Base-by-base conservation (phyloP, 352 stramenopile species). In the Pythium utonaiense region DNA sequence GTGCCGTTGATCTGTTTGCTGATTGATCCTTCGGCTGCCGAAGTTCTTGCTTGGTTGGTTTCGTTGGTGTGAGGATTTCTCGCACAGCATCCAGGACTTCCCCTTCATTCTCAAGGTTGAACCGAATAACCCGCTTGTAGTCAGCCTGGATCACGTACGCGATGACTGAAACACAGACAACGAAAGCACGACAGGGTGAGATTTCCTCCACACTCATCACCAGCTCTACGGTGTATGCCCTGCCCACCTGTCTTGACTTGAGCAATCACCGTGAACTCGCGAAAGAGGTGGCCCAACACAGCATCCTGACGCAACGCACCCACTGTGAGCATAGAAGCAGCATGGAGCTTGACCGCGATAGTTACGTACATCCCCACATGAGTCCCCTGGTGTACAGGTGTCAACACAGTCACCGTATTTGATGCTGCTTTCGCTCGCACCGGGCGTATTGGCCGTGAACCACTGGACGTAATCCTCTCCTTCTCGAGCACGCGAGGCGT, bases 171-270 rank as follows among this genome's bases (percentile, higher is more conserved):
- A 21, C 7, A 24, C 8, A 31, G 31, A 57, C 19, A 56, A 21
- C 3, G 48, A 56, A 12, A 27, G n/a, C 34, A 14, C 21, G 12
- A 22, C 22, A 5, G 22, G 8, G 10, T 21, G n/a, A 40, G 36
- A 3, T 57, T 34, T 6, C 16, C 44, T 14, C n/a, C 16, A 24
- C 27, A 40, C 5, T 13, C 9, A 13, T 3, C 9, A 17, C 33
- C 5, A n/a, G 33, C 33, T 33, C 28, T 33, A 40, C n/a, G 33
- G 4, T 16, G 9, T 17, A n/a, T 40, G n/a, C 9, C 3, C 8
- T 40, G 3, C n/a, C 25, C 40, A 84, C 75, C 65, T 52, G 74
- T 78, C 31, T 75, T 72, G 6, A 68, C 61, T 58, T 86, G 76
- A 3, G 76, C 62, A 21, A 86, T 64, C 12, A 62, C 71, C 1